Conservation (phyloP, 345 rosid species). For the Dipteronia sinensis region DNA sequence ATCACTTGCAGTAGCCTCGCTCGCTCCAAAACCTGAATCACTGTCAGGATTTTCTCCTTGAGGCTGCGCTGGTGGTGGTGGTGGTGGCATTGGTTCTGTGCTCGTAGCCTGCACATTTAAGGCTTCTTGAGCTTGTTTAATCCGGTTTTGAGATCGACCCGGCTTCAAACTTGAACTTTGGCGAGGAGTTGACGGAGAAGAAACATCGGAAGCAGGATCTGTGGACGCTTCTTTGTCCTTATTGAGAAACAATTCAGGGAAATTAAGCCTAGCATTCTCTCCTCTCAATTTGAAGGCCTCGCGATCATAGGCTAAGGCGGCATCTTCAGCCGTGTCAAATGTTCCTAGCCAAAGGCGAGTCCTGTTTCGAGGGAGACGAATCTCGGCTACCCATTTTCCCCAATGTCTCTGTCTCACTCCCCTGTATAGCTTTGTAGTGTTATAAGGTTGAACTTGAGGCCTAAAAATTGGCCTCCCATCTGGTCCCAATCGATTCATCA, state of each 20-base stretch:
- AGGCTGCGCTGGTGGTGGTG: conserved; percentile 6
- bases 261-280: conserved; percentile 84
- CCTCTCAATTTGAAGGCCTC: conserved; percentile 89
- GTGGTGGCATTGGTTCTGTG: conserved; percentile 19
- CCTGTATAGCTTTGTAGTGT: conserved; percentile 79
- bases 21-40: conserved; percentile 41
- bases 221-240: conserved; percentile 44
- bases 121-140: conserved; percentile 28
- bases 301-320: conserved; percentile 90
- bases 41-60: conserved; percentile 35
- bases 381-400: conserved; percentile 99
- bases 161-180: conserved; percentile 28
- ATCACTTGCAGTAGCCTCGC: conserved; percentile 35
- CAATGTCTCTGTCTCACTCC: conserved; percentile 96
- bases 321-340: conserved; percentile 91
- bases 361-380: conserved; percentile 88
- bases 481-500: conserved; percentile 69
- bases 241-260: conserved; percentile 76
- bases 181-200: conserved; percentile 30
- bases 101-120: conserved; percentile 17
- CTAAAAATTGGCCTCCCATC: conserved; percentile 56
- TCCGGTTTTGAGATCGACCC: conserved; percentile 21
- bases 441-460: conserved; percentile 66
- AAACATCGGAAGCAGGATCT: conserved; percentile 31
- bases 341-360: conserved; percentile 97